Conservation (phyloP, 768 basidiomycete genomes). For the Hericium rajendrae region DNA sequence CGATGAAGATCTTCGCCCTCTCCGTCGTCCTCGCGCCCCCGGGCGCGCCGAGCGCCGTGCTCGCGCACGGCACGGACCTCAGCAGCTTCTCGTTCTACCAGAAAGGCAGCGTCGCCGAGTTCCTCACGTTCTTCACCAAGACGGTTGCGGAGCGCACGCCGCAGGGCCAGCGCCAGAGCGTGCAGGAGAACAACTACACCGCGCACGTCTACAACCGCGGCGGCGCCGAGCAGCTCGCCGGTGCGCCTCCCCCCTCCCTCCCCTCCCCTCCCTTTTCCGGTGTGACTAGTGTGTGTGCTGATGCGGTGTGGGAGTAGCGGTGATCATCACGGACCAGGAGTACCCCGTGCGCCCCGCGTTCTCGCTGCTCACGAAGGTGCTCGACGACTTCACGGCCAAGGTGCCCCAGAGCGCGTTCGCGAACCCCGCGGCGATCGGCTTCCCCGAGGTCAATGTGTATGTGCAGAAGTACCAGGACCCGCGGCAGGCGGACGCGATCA, state of each 20-base stretch:
- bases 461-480: slow-evolving; percentile 95
- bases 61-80: slow-evolving; percentile 68
- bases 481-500: slow-evolving; percentile 92
- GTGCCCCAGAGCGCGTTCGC: slow-evolving; percentile 62
- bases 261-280: slow-evolving; percentile 4
- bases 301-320: slow-evolving; percentile 40
- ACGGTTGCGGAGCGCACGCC: slow-evolving; percentile 85
- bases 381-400: slow-evolving; percentile 85
- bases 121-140: slow-evolving; percentile 89
- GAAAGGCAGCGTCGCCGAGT: slow-evolving; percentile 77
- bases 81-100: slow-evolving; percentile 94
- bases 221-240: slow-evolving; percentile 76
- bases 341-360: slow-evolving; percentile 97
- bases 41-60: slow-evolving; percentile 49
- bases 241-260: slow-evolving; percentile 32
- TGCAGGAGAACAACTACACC: slow-evolving; percentile 88
- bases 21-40: slow-evolving; percentile 63
- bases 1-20: slow-evolving; percentile 84
- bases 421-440: slow-evolving; percentile 61
- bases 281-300: slow-evolving; percentile 4
- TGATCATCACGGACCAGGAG: slow-evolving; percentile 90
- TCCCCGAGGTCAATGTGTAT: slow-evolving; percentile 68
- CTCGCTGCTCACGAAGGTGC: slow-evolving; percentile 83
- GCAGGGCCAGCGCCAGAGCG: slow-evolving; percentile 83
- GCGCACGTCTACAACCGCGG: slow-evolving; percentile 92